These are phyloP conservation scores for Exserohilum turcica DNA, from an alignment of 2,329 filamentous ascomycete genomes.

Conservation along the genomic window DNA sequence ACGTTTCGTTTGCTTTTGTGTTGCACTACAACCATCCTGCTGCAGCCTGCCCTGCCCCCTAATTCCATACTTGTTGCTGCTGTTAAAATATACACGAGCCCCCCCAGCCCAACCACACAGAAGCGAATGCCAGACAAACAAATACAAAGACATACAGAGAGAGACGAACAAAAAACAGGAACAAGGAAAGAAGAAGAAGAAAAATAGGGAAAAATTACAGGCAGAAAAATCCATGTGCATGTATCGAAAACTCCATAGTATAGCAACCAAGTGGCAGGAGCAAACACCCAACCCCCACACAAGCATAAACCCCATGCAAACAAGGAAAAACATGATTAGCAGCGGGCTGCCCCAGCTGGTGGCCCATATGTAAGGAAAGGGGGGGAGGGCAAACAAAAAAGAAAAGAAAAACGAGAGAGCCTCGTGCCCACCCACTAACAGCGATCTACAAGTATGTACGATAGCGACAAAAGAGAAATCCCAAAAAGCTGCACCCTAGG, in stretches of 20 bases:
- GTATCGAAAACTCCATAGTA: slow-evolving; percentile 41
- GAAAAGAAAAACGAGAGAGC: too few species aligned
- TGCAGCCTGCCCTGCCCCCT: slow-evolving; percentile 6
- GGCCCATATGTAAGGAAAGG: slow-evolving; percentile 7
- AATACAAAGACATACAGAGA: too few species aligned
- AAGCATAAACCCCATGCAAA: slow-evolving; percentile 42
- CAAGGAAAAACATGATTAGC: slow-evolving; percentile 39
- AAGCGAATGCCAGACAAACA: too few species aligned
- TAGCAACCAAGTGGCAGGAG: slow-evolving; percentile 24
- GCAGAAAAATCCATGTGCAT: slow-evolving; percentile 41
- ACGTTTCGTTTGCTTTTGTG: slow-evolving; percentile 41
- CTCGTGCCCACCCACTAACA: slow-evolving; percentile 31
- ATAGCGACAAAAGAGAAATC: slow-evolving; percentile 39
- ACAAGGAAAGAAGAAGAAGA: not conserved
- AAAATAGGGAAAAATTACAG: slow-evolving; percentile 17
- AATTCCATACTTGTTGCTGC: too few species aligned
- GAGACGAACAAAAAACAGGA: not conserved
- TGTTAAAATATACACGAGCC: too few species aligned
- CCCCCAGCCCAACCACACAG: too few species aligned
- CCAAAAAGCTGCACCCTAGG: slow-evolving; percentile 31
- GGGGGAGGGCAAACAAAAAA: slow-evolving; percentile 23
- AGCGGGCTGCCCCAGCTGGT: slow-evolving; percentile 37
- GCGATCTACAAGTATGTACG: slow-evolving; percentile 48
- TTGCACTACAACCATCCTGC: slow-evolving; percentile 8
- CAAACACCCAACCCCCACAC: slow-evolving; percentile 30